phyloP scores from a whole-genome alignment of 208 protist genomes.

The Acanthamoeba healyi region DNA sequence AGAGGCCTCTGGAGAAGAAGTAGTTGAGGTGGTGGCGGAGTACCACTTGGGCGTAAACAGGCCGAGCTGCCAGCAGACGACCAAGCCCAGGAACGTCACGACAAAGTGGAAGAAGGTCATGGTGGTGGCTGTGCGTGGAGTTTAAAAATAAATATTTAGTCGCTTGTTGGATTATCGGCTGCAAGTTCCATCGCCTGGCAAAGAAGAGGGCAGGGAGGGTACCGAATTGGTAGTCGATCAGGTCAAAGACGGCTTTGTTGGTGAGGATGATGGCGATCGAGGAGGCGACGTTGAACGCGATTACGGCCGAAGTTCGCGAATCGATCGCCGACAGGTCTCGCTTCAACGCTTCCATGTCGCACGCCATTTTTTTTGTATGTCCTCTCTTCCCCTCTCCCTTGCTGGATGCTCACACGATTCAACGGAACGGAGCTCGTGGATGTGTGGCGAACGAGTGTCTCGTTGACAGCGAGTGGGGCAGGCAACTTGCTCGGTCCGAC shows the following conservation, averaged over 20 bases:
- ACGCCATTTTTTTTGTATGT: not conserved
- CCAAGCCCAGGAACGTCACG: conserved; percentile 76
- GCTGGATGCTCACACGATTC: no score
- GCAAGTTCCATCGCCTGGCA: no score
- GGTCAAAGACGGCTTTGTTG: conserved; percentile 81
- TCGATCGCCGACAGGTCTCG: conserved; percentile 64
- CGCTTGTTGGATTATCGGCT: not conserved
- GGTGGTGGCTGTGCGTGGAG: conserved; percentile 45
- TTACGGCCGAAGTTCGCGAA: conserved; percentile 8
- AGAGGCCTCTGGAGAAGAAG: not conserved
- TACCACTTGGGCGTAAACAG: conserved; percentile 61
- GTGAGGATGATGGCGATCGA: conserved; percentile 80
- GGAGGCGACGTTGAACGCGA: conserved; percentile 77
- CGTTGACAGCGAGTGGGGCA: no score
- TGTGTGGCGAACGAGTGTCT: no score
- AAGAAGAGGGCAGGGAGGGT: no score
- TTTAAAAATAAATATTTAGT: not conserved
- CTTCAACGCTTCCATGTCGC: conserved; percentile 35
- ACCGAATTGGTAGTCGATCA: conserved; percentile 73
- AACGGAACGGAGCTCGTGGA: no score
- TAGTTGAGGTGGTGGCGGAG: not conserved
- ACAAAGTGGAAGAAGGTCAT: conserved; percentile 84
- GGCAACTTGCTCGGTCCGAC: no score
- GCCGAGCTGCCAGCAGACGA: conserved; percentile 63
- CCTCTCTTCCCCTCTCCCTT: not conserved